These are phyloP conservation scores for Leishmania tarentolae DNA, from an alignment of 208 protist genomes.

Conservation along the genomic window DNA sequence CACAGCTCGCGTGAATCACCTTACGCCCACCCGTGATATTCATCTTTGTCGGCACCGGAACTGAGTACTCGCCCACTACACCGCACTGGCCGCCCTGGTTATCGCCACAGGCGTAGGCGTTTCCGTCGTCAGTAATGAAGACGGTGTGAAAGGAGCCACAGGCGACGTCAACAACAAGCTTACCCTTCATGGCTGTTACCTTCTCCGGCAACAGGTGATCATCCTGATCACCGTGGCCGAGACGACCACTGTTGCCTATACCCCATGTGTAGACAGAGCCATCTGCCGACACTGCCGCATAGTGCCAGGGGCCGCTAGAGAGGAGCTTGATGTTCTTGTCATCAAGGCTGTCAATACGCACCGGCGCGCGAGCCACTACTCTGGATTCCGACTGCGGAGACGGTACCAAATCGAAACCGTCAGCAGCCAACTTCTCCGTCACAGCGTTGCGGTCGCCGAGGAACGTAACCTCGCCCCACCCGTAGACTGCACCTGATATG, in stretches of 20 bases:
- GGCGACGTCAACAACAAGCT: constrained; percentile 59
- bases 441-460: constrained; percentile 52
- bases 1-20: constrained; percentile 66
- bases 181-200: constrained; percentile 35
- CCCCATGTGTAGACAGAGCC: constrained; percentile 82
- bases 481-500: constrained; percentile 59
- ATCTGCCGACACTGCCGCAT: constrained; percentile 47
- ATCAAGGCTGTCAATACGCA: constrained; percentile 38
- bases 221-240: constrained; percentile 72
- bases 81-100: constrained; percentile 84
- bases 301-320: constrained; percentile 81
- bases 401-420: constrained; percentile 9
- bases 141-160: constrained; percentile 86
- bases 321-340: constrained; percentile 44
- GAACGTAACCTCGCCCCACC: constrained; percentile 68
- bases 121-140: constrained; percentile 58
- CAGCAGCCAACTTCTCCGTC: constrained; percentile 15
- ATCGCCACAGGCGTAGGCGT: constrained; percentile 74
- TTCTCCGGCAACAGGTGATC: constrained; percentile 45
- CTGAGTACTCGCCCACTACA: constrained; percentile 46
- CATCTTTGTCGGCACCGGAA: constrained; percentile 46
- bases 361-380: constrained; percentile 36
- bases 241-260: constrained; percentile 71
- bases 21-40: constrained; percentile 39
- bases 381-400: constrained; percentile 30